Evolutionary conservation across 352 stramenopile species (phyloP).

Genomic region (Phytophthora pseudosyringae): DNA sequence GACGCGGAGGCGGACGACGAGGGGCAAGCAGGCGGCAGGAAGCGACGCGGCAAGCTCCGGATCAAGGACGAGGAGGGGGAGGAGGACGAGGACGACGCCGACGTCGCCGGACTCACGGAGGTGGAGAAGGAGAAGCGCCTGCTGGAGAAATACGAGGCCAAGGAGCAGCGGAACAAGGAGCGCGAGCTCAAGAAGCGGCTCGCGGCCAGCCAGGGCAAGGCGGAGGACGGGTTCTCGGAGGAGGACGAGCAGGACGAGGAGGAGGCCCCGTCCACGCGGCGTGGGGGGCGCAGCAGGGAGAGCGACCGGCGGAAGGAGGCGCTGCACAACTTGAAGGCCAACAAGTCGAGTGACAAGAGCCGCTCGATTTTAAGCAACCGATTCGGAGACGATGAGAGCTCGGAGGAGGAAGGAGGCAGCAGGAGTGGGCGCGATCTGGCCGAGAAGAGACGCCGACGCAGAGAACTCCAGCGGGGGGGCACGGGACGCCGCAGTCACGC

Average conservation of each 20-base stretch:
- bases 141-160: slow-evolving; percentile 87
- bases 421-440: slow-evolving; percentile 63
- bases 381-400: slow-evolving; percentile 66
- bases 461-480: slow-evolving; percentile 69
- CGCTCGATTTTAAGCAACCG: slow-evolving; percentile 83
- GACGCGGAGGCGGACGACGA: slow-evolving; percentile 70
- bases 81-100: slow-evolving; percentile 63
- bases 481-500: slow-evolving; percentile 28
- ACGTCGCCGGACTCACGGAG: slow-evolving; percentile 77
- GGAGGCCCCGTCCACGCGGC: slow-evolving; percentile 52
- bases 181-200: slow-evolving; percentile 83
- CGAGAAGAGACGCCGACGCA: slow-evolving; percentile 77
- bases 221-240: slow-evolving; percentile 40
- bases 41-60: slow-evolving; percentile 43
- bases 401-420: slow-evolving; percentile 48
- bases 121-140: slow-evolving; percentile 89
- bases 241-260: slow-evolving; percentile 46
- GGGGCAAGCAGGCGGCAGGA: slow-evolving; percentile 30
- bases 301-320: slow-evolving; percentile 82
- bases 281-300: slow-evolving; percentile 64
- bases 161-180: slow-evolving; percentile 86
- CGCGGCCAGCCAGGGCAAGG: slow-evolving; percentile 60
- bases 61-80: slow-evolving; percentile 51
- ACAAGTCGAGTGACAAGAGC: slow-evolving; percentile 77
- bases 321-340: slow-evolving; percentile 78